Base-by-base conservation (phyloP, 1,139 yeast species). In the Geotrichum restrictum region DNA sequence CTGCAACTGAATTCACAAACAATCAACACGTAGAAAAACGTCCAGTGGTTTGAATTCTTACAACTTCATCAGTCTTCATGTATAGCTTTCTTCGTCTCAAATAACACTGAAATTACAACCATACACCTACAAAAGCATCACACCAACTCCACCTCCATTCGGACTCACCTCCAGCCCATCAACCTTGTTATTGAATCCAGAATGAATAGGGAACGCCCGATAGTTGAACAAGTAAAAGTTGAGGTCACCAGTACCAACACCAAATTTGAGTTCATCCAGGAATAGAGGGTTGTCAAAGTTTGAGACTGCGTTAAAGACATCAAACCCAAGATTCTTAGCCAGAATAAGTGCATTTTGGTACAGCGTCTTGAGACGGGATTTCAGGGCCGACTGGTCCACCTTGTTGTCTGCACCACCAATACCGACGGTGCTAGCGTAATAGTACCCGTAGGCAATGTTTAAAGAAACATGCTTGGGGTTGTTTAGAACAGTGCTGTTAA, bases 141-240 rank as follows among this genome's bases (percentile, higher is more conserved):
- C 91, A 59, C 97, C 98, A 37, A 91, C 79, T 22, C 94, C 95
- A 69, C 96, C 88, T 48, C 85, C 77, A 39, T 71, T 72, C 32
- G 57, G 45, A 38, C 55, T 49, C 44, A 52, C 47, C 73, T 78
- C 36, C 71, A 71, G 52, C 74, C 79, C 48, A 44, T 77, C 79
- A 55, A 81, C 80, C 18, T 75, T 72, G 33, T 73, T 69, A 57
- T 81, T 82, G 41, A 88, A 72, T 5, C 98, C 98, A 31, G 97
- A 96, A 54, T 75, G 73, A 50, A 93, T 79, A 2, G 89, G 91
- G 72, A 81, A 82, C 5, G 94, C 83, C 65, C 77, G 83, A 74
- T 91, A 93, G 69, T 93, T 93, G 77, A 93, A 94, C 63, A 94
- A 73, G 67, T 93, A 93, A 68, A 85, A 94, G 70, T 93, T 87